Evolutionary conservation across 129 eudicot species (phyloP).

Genomic region (Scalesia atractyloides): DNA sequence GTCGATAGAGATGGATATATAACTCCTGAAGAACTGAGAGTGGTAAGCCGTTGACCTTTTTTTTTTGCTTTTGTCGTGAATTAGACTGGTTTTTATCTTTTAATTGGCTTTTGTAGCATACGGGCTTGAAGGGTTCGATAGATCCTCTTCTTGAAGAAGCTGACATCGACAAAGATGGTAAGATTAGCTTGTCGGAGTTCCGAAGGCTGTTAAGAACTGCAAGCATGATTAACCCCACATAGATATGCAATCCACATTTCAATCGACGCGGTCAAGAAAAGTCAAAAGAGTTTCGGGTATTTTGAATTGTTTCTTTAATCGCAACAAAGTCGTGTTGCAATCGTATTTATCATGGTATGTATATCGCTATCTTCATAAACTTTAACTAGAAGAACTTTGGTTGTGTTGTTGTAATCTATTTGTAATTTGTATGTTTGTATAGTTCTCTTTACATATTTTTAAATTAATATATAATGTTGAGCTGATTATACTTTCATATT

Average conservation of each 20-base stretch:
- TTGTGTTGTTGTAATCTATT: slow-evolving; percentile 9
- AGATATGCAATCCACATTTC: not conserved
- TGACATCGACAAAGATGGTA: slow-evolving; percentile 88
- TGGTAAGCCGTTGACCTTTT: slow-evolving; percentile 47
- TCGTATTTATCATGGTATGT: slow-evolving; percentile 4
- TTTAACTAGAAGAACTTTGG: not conserved
- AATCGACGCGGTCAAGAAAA: not conserved
- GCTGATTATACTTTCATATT: not conserved
- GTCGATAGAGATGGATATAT: slow-evolving; percentile 90
- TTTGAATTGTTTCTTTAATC: too few species aligned
- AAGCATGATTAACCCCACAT: slow-evolving; percentile 21
- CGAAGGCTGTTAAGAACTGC: slow-evolving; percentile 83
- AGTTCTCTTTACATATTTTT: not conserved
- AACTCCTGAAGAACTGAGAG: slow-evolving; percentile 87
- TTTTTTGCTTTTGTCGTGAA: slow-evolving; percentile 8
- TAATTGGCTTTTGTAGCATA: slow-evolving; percentile 45
- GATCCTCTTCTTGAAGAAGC: slow-evolving; percentile 87
- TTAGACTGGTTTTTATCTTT: not conserved
- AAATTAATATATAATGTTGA: not conserved
- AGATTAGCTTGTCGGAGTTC: slow-evolving; percentile 79
- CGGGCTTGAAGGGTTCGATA: slow-evolving; percentile 78
- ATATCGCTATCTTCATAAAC: not conserved
- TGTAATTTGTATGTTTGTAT: not conserved
- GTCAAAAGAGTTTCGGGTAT: not conserved
- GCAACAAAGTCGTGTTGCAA: not conserved